Percentiles rank a stretch among this genome's conserved stretches.
Conservation (phyloP, 139 green algal species). For the Desmodesmus armatus region DNA sequence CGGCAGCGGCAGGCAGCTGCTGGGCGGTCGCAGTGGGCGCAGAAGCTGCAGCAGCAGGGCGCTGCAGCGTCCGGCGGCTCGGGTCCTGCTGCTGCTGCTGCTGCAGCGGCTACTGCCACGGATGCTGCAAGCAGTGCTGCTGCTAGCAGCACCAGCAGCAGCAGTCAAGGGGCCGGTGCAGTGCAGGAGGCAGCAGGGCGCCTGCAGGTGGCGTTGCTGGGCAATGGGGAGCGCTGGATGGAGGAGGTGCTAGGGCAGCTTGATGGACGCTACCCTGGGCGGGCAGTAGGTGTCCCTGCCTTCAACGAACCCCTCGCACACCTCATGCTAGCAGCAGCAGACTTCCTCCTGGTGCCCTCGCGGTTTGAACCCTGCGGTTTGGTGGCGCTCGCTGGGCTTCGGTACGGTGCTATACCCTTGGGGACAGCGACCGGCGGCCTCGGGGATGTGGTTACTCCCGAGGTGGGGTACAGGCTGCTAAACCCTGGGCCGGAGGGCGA, state of each 20-base stretch:
- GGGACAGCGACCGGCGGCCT: conserved; percentile 79
- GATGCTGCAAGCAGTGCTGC: background rate
- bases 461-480: background rate
- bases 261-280: conserved; percentile 60
- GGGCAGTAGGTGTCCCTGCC: conserved; percentile 62
- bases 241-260: conserved; percentile 70
- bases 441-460: conserved; percentile 65
- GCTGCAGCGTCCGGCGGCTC: background rate
- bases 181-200: background rate
- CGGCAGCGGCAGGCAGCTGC: background rate
- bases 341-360: conserved; percentile 86
- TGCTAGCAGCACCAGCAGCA: conserved; percentile 14
- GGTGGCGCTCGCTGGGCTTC: conserved; percentile 76
- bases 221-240: conserved; percentile 71
- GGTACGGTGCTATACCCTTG: conserved; percentile 85
- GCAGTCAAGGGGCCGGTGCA: background rate
- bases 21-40: background rate
- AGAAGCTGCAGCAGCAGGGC: background rate
- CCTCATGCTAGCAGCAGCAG: conserved; percentile 77
- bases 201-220: conserved; percentile 59
- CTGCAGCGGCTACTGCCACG: background rate
- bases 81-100: background rate
- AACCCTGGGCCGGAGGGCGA: conserved; percentile 21
- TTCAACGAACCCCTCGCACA: conserved; percentile 83
- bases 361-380: conserved; percentile 90